Base-by-base conservation (phyloP, 345 rosid species). In the Carallia brachiata region DNA sequence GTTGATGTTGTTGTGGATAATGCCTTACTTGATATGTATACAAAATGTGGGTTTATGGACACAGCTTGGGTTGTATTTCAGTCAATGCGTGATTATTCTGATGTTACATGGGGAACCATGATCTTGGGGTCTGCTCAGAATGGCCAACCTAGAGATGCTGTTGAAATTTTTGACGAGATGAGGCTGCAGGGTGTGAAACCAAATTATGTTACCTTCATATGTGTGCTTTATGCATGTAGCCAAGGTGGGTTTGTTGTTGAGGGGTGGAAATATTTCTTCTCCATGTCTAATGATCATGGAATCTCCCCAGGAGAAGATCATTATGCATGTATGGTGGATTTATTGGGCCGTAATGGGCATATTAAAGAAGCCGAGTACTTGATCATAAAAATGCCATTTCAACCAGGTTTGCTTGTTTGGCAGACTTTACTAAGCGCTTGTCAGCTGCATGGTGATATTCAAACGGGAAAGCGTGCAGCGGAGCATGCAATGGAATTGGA, bases 91-190 rank as follows among this genome's bases (percentile, higher is more conserved):
- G 76, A 76, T 31, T 75, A 66, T 39, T 69, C 87, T 15, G 75
- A 83, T 47, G 77, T 87, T 57, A 75, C 91, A 0, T 87, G 88
- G 87, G 81, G 89, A 30, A 75, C 86, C 5, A 78, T 84, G 87
- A 81, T 87, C 36, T 79, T 80, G 68, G 86, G 87, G 5, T 87
- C 84, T 63, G 89, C 88, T 18, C 87, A 83, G 66, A 87, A 84
- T 39, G 88, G 83, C 52, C 76, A 76, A 74, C 79, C 79, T 56
- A 72, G 75, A 67, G 83, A 79, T 73, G 88, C 82, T 63, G 70
- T 87, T 17, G 68, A 54, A 68, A 61, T 80, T 37, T 87, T 87
- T 34, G 79, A 83, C 31, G 81, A 81, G 65, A 83, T 87, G 91
- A 71, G 36, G 10, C 23, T 28, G 61, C 67, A 77, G 67, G 81